Base-by-base conservation (phyloP, 139 green algal species). In the Zygnema circumcarinatum region DNA sequence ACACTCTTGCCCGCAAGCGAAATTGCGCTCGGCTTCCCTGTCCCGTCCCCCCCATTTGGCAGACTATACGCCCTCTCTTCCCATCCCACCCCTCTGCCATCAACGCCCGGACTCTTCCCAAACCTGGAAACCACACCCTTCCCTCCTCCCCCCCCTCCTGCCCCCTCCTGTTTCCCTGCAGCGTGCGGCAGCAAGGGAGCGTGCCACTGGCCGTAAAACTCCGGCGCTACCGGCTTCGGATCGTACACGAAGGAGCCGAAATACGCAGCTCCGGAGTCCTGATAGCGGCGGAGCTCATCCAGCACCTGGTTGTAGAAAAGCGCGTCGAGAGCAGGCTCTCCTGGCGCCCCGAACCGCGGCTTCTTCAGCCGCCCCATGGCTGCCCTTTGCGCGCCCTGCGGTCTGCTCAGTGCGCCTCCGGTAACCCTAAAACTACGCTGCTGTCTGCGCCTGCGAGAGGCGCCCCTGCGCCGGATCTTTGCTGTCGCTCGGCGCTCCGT, bases 291-390 rank as follows among this genome's bases (percentile, higher is more conserved):
- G 20, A 87, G 80, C 7, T 72, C 47, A 20, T 87, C 80, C 21
- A 87, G 73, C 16, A 87, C 11, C 7, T 87, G 80, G 74, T 87
- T 87, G 80, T 87, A 87, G 21, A 72, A 87, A 73, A 87, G 69
- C 73, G 11, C 38, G 80, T 87, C 80, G 2, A 87, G 2, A 16
- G 76, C 54, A 42, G 69, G 36, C 38, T 52, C 76, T 25, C n/a
- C 73, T 3, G 76, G 35, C 3, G 38, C 7, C 11, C 76, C 76
- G 40, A 42, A 11, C 56, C 76, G 39, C 16, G 76, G 3, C 36
- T 76, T 84, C 76, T 84, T 84, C 56, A 25, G 39, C 56, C 47
- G 39, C 56, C 16, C 11, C 76, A 84, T 84, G 76, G 47, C n/a
- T n/a, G 56, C 29, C 56, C 29, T 72, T n/a, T 72, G 29, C 29